Evolutionary conservation across 2,329 filamentous ascomycete genomes (phyloP), one percentile per base, ranked within the genome.

Genomic region (Aspergillus clavatus): DNA sequence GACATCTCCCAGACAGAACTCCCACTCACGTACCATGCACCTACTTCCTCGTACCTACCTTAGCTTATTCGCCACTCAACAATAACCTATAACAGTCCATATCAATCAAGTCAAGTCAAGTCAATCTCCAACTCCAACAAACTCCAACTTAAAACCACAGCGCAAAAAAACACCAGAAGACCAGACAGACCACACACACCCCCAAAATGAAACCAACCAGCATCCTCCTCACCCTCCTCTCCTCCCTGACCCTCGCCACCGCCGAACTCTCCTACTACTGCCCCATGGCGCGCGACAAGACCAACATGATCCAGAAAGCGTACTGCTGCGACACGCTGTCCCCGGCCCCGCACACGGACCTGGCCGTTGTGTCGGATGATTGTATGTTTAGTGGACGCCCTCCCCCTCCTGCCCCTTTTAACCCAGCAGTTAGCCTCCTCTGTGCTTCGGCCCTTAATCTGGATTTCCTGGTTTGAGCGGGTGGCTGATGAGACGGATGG

Each of bases 321-420:
- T 65, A 51, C 49, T 65, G 62, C 53, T 65, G 62, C 29, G 56
- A 59, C 18, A 53, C 52, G 14, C 31, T 62, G 40, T 23, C 33
- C 7, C 43, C 54, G 4, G 51, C 55, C 5, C 28, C 33, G 14
- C 40, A 53, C 38, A 60, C 56, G 7, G 29, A 53, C 16, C 45
- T 54, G n/a, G 51, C 50, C 4, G 54, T 56, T 19, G 47, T 53
- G 45, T 60, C 55, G 11, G 7, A 41, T 6, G 49, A 60, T 38
- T 63, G 59, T 64, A 50, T 7, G 59, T 48, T n/a, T n/a, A n/a
- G n/a, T n/a, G n/a, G n/a, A 10, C 23, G 23, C 5, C 12, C 43
- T 42, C 7, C 2, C 12, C 16, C 24, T 8, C 16, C 8, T 12
- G 8, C 16, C n/a, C n/a, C n/a, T n/a, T n/a, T n/a, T n/a, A n/a